Evolutionary conservation across 495 filamentous ascomycete species (phyloP), one percentile per base, ranked within the genome.

Genomic region (Aspergillus baeticus): DNA sequence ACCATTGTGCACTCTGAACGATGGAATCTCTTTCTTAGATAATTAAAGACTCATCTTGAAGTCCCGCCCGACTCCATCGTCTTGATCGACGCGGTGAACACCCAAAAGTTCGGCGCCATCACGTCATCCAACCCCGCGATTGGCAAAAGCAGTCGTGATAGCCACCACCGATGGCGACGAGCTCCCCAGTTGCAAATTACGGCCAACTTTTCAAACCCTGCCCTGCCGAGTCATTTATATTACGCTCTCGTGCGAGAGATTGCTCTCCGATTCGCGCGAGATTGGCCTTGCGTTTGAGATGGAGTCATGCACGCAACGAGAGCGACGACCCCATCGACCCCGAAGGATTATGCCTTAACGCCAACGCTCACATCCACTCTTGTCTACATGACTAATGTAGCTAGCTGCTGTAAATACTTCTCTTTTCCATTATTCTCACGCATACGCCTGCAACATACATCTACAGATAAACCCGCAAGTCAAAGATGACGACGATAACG

Each of bases 111-210:
- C 36, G 36, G 26, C 4, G 26, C n/a, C 49, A 72, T 69, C 72
- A 74, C 72, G 70, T 62, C 69, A 75, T 75, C 29, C 13, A 52
- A 59, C 70, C 69, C 72, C 72, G 69, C 70, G 60, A 68, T 72
- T 63, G 63, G 68, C 70, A 71, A 75, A 69, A 49, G 31, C 31
- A 18, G 23, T 22, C 20, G 44, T 36, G 36, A 35, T 33, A 23
- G 42, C 44, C 33, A 33, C 13, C 29, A 20, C n/a, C 17, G 38
- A 54, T 33, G 14, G 49, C 48, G 48, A 22, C 10, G 31, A 21
- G 15, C 10, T 1, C 2, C n/a, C 1, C 7, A 21, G 15, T 51
- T 51, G 48, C 48, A 51, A 51, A 51, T 51, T 51, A 51, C 48
- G 26, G 29, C 15, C 21, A 34, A 18, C 2, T 26, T 38, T 36